Conservation (phyloP, 2,329 filamentous ascomycete species). For the Tolypocladium paradoxum region DNA sequence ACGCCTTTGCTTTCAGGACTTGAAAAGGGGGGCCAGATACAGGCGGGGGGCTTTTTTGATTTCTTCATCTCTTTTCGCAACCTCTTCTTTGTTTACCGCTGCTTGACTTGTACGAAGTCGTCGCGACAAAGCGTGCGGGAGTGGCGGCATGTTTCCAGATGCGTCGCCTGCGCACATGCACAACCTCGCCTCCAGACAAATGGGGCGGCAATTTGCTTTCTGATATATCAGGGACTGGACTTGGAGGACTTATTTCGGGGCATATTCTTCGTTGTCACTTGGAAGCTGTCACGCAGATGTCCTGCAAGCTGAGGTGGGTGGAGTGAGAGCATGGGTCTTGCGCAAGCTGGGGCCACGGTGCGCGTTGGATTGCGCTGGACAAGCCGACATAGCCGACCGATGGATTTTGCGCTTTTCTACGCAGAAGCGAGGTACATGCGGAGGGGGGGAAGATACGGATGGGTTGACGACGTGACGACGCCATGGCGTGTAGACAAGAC, state of each 20-base stretch:
- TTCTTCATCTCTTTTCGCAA: neutral
- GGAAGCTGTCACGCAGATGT: neutral
- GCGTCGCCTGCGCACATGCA: neutral
- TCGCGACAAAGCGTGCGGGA: too few relatives aligned
- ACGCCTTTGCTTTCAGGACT: neutral
- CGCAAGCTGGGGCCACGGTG: neutral
- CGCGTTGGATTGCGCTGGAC: neutral
- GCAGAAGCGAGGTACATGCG: neutral
- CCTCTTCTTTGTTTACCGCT: neutral
- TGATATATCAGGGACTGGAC: neutral
- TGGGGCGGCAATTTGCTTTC: neutral
- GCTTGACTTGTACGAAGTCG: neutral
- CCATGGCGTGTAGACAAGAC: neutral
- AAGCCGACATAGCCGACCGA: neutral
- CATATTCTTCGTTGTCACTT: neutral
- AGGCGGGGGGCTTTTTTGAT: constrained; percentile 1
- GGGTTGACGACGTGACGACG: neutral
- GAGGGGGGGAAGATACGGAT: neutral
- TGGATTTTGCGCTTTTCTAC: neutral
- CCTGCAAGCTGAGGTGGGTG: neutral
- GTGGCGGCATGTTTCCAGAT: neutral
- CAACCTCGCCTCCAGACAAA: neutral
- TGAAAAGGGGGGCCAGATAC: neutral
- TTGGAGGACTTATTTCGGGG: neutral
- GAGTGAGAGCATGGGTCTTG: neutral